Base-by-base conservation (phyloP, 2,329 filamentous ascomycete genomes). In the Seiridium unicorne region DNA sequence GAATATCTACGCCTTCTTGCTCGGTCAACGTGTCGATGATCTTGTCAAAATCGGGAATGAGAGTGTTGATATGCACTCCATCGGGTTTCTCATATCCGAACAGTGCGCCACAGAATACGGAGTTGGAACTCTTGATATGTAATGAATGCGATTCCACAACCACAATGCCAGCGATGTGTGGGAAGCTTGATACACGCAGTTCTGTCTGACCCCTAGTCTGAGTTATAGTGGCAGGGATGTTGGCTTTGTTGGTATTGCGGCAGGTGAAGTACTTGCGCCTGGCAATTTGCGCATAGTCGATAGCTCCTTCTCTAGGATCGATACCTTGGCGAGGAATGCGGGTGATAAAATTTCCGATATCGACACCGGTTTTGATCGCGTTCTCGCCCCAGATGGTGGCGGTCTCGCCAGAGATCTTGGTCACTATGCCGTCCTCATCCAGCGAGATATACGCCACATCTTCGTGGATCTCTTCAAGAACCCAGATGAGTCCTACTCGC, bases 111-210 rank as follows among this genome's bases (percentile, higher is more conserved):
- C 92, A 96, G 71, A 99, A 98, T 26, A 96, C 94, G 3, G 92
- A 91, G 73, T 99, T 99, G 7, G 93, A 95, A 76, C 93, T 97
- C 71, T 91, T 91, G 68, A 99, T 90, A 55, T 86, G 85, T 64
- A 98, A 82, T 0, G 84, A 87, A 36, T 87, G 79, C 1, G 94
- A 89, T n/a, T 91, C 89, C 10, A 99, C 82, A 7, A 99, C 93
- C 70, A 99, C 88, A 69, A 99, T 97, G 54, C 95, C 95, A 59
- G 95, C 95, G 75, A 99, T 97, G 72, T 99, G 94, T 13, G 95
- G 95, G 65, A 97, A 96, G 71, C 93, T 97, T 13, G 94, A 97
- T 48, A 99, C 85, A 56, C 92, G 88, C 64, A 99, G 84, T 65
- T 91, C 88, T 18, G 86, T 83, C 66, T 88, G 81, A 47, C 85